A percentile compares a stretch with the other conserved stretches of the same genome.
Conservation (phyloP, 306 rosid species). For the Inga laurina region DNA sequence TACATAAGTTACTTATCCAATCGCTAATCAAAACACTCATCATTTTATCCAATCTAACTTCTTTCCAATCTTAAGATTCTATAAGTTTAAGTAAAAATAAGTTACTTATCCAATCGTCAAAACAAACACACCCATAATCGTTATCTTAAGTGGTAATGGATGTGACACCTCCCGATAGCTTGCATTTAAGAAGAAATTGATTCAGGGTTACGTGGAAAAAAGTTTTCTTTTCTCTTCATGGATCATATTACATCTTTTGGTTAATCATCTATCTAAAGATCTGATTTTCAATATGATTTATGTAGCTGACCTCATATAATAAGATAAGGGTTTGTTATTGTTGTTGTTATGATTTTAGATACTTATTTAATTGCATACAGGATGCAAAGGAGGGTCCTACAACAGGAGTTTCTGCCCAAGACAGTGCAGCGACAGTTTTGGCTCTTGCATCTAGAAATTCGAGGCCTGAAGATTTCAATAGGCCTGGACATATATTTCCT, state of each 20-base stretch:
- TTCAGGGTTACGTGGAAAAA: background rate
- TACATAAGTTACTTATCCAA: too few species aligned
- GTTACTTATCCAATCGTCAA: too few species aligned
- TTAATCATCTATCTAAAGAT: too few species aligned
- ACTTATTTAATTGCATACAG: conserved; percentile 29
- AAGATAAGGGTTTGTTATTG: too few species aligned
- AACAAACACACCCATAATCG: too few species aligned
- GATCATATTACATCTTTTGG: background rate
- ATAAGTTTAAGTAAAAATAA: too few species aligned
- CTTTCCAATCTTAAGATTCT: too few species aligned
- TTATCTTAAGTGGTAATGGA: background rate
- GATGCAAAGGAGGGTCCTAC: conserved; percentile 60
- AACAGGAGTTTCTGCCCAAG: conserved; percentile 71
- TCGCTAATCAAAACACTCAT: too few species aligned
- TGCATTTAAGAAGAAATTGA: background rate
- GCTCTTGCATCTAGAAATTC: conserved; percentile 72
- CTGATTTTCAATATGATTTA: too few species aligned
- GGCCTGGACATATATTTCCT: conserved; percentile 77
- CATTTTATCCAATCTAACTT: too few species aligned
- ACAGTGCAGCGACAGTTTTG: conserved; percentile 67
- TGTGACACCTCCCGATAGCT: background rate
- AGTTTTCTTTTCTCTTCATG: background rate
- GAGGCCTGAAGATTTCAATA: conserved; percentile 62
- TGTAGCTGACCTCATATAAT: too few species aligned
- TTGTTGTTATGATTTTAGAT: conserved; percentile 8